Evolutionary conservation across 208 protist genomes (phyloP).

Genomic region (Trypanosoma avium): DNA sequence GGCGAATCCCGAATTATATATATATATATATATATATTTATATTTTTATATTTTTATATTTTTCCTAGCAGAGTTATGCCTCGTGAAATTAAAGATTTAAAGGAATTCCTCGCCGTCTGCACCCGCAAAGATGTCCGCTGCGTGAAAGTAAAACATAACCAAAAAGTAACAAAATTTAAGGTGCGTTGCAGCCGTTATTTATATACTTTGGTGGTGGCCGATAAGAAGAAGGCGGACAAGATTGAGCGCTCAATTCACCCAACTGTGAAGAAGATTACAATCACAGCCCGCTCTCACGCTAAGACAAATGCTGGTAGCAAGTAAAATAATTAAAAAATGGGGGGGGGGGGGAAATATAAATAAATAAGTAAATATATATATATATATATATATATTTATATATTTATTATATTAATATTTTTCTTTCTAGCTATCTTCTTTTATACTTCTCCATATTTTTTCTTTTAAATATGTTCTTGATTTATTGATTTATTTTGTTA

Average conservation of each 20-base stretch:
- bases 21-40: constrained; percentile 8
- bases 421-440: constrained; percentile 1
- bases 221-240: constrained; percentile 92
- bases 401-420: not conserved
- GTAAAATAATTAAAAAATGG: constrained; percentile 25
- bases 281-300: constrained; percentile 81
- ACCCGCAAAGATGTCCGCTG: constrained; percentile 90
- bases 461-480: constrained; percentile 6
- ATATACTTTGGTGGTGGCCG: constrained; percentile 90
- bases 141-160: constrained; percentile 94
- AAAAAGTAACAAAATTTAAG: constrained; percentile 91
- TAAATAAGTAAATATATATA: constrained; percentile 14
- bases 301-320: constrained; percentile 81
- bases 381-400: constrained; percentile 6
- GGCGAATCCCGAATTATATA: not conserved
- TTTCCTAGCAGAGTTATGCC: constrained; percentile 62
- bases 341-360: not conserved
- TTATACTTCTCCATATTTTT: constrained; percentile 11
- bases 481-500: too few species aligned
- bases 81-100: constrained; percentile 91
- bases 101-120: constrained; percentile 94
- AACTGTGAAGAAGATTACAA: constrained; percentile 87
- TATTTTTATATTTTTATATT: too few species aligned
- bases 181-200: constrained; percentile 92
- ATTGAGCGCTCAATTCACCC: constrained; percentile 91